Base-by-base conservation (phyloP, 148 eudicot species). In the Vaccinium vitisidaea region DNA sequence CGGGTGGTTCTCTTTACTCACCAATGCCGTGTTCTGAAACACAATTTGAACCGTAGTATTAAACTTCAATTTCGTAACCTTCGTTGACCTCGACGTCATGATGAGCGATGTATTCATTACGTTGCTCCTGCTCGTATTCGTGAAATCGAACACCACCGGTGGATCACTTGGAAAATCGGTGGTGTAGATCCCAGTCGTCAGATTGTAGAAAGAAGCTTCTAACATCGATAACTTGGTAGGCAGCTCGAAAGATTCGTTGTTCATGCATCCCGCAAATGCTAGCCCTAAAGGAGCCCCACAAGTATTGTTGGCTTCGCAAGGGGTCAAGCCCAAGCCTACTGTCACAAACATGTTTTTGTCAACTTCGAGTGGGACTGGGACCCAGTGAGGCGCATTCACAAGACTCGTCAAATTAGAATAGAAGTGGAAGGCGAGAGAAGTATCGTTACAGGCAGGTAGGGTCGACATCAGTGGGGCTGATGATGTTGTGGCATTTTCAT, bases 331-430 rank as follows among this genome's bases (percentile, higher is more conserved):
- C 80, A 94, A 53, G 1, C 93, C 94, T 0, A 91, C 18, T 0
- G 98, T 89, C 46, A 93, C 79, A 75, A 92, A 91, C 95, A 94
- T 92, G 27, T 86, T 86, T 70, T 92, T 93, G 53, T 93, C 94
- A 4, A 91, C 83, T 1, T 80, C n/a, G 0, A 32, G 54, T 0
- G 93, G 92, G 3, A 89, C 89, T 0, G 91, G 87, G 23, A 54
- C 43, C 98, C 98, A 93, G 30, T 90, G 90, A n/a, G 88, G 92
- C 32, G 81, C 91, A 4, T 85, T 83, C 4, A 69, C 84, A 1
- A 91, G 92, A 32, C 88, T 92, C 1, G 95, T 92, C 15, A 94
- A 78, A 54, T 90, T 92, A 25, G 77, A 80, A 73, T 7, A 88
- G 80, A 95, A 95, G 19, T 77, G 87, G 79, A 89, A 83, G 77